Evolutionary conservation across 306 rosid species (phyloP).

Genomic region (Citrullus amarus): DNA sequence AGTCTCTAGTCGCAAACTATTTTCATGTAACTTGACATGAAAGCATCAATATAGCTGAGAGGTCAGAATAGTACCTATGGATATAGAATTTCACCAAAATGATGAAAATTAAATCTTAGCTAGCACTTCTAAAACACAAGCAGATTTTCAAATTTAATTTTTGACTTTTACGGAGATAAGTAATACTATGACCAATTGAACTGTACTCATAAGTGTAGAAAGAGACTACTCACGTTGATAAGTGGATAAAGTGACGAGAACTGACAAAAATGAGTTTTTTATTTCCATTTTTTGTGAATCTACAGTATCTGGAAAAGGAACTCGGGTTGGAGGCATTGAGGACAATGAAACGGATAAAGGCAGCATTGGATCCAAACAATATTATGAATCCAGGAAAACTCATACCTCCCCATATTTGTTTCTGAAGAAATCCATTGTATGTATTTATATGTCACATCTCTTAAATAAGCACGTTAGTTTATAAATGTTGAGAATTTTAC

Average conservation of each 20-base stretch:
- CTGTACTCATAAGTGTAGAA: background rate
- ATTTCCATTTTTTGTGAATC: background rate
- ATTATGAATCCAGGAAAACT: constrained; percentile 95
- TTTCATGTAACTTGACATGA: background rate
- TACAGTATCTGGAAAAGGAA: constrained; percentile 85
- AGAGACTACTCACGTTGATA: no score
- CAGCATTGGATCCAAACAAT: constrained; percentile 75
- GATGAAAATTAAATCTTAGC: no score
- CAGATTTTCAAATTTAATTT: no score
- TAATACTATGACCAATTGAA: background rate
- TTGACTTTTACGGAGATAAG: no score
- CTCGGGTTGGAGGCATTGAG: constrained; percentile 70
- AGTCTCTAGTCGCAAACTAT: background rate
- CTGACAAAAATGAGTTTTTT: background rate
- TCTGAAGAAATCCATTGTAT: constrained; percentile 15
- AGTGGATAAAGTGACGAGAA: background rate
- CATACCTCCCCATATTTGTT: constrained; percentile 85
- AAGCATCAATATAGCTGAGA: background rate
- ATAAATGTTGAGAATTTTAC: background rate
- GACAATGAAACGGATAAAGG: constrained; percentile 80
- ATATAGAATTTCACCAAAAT: no score
- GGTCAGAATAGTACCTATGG: background rate
- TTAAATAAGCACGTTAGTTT: background rate
- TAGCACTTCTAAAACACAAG: no score
- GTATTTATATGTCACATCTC: background rate